These are phyloP conservation scores for Gloeophyllum trabeum DNA, from an alignment of 768 basidiomycete species.

Conservation along the genomic window DNA sequence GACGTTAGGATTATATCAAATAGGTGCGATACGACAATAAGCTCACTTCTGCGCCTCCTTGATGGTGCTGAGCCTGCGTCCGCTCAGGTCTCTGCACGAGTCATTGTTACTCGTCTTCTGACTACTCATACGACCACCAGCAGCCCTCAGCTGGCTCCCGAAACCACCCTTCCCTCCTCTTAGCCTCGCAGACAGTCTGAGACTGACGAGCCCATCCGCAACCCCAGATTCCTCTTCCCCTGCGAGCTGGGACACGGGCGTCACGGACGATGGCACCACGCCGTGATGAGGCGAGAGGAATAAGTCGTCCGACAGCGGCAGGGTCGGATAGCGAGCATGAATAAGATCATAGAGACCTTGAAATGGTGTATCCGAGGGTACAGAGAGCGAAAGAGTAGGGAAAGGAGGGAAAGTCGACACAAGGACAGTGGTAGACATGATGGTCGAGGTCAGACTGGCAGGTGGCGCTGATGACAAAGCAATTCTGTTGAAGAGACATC, in stretches of 20 bases:
- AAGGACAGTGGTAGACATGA: conserved; percentile 41
- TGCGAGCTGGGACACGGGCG: conserved; percentile 24
- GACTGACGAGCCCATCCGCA: conserved; percentile 44
- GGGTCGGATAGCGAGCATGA: conserved; percentile 30
- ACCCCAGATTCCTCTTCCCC: conserved; percentile 14
- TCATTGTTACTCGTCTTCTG: conserved; percentile 95
- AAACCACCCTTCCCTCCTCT: conserved; percentile 96
- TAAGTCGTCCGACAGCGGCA: conserved; percentile 31
- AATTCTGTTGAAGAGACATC: too few species aligned
- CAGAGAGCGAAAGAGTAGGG: conserved; percentile 37
- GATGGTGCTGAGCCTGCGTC: conserved; percentile 82
- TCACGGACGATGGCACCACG: conserved; percentile 14
- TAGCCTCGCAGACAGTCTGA: conserved; percentile 66
- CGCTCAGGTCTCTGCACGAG: conserved; percentile 86
- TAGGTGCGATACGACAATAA: background rate
- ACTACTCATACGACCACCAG: conserved; percentile 94
- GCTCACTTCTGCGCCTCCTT: conserved; percentile 91
- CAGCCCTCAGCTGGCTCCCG: conserved; percentile 90
- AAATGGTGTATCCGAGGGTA: conserved; percentile 28
- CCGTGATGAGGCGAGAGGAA: conserved; percentile 29
- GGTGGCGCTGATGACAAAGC: background rate
- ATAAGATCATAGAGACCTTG: conserved; percentile 31
- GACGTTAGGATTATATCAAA: background rate
- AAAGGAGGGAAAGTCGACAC: conserved; percentile 51
- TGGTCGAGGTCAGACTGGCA: conserved; percentile 1